Percentiles rank a stretch among this genome's conserved stretches.
phyloP scores from a whole-genome alignment of 176 grass and related monocot species.

The Ampelocalamus luodianensis region DNA sequence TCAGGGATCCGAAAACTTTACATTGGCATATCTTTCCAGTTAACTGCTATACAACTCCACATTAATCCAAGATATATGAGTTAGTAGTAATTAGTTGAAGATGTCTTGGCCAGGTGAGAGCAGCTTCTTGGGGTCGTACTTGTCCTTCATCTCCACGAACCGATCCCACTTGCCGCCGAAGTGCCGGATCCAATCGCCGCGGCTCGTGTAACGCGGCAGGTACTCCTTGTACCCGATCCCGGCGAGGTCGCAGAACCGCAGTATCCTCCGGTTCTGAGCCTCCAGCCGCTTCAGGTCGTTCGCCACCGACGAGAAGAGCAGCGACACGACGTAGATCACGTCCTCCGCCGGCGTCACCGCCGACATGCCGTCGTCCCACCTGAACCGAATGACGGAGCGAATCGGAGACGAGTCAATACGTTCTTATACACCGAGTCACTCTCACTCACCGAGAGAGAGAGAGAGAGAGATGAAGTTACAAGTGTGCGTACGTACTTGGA shows the following conservation, averaged over 20 bases:
- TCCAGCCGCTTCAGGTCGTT: slow-evolving; percentile 50
- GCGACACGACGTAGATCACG: slow-evolving; percentile 73
- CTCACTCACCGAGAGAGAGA: background rate
- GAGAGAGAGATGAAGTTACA: background rate
- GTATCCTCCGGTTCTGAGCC: slow-evolving; percentile 62
- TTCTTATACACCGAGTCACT: background rate
- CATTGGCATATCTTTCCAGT: too few species aligned
- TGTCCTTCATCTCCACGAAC: slow-evolving; percentile 69
- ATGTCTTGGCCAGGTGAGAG: slow-evolving; percentile 82
- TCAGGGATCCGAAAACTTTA: too few species aligned
- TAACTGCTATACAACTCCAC: background rate
- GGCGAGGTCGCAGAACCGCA: slow-evolving; percentile 58
- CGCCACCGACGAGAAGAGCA: slow-evolving; percentile 55
- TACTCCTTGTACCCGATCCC: slow-evolving; percentile 78
- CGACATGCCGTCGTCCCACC: slow-evolving; percentile 76
- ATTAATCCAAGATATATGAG: background rate
- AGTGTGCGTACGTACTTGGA: slow-evolving; percentile 46
- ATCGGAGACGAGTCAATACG: background rate
- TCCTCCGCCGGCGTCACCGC: slow-evolving; percentile 72
- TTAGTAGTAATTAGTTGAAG: slow-evolving; percentile 47
- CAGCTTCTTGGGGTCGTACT: slow-evolving; percentile 78
- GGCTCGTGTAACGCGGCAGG: slow-evolving; percentile 54
- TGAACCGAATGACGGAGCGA: slow-evolving; percentile 3
- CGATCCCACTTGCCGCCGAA: slow-evolving; percentile 69
- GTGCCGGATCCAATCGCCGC: slow-evolving; percentile 64